phyloP scores from a whole-genome alignment of 1,284 basidiomycete species.

The Caloboletus firmus region DNA sequence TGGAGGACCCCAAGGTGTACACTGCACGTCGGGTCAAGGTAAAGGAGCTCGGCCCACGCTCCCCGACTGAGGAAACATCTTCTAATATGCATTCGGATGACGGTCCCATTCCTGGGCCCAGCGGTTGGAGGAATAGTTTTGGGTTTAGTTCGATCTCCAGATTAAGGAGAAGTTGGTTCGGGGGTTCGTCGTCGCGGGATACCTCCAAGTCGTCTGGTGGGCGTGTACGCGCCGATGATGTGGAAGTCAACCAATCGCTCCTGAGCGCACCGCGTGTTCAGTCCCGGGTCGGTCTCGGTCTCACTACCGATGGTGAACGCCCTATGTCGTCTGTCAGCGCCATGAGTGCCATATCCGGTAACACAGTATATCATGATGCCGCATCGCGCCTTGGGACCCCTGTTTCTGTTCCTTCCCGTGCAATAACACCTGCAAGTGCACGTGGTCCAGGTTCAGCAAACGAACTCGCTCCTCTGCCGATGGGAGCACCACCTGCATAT shows the following conservation, averaged over 20 bases:
- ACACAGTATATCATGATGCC: slow-evolving; percentile 62
- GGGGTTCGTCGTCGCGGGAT: slow-evolving; percentile 33
- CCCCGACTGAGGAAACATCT: slow-evolving; percentile 26
- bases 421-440: slow-evolving; percentile 39
- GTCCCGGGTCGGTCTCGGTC: slow-evolving; percentile 32
- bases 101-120: slow-evolving; percentile 28
- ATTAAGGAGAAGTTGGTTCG: slow-evolving; percentile 55
- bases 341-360: slow-evolving; percentile 51
- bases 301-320: slow-evolving; percentile 42
- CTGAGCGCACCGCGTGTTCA: slow-evolving; percentile 30
- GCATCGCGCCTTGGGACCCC: slow-evolving; percentile 51
- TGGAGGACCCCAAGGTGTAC: slow-evolving; percentile 52
- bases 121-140: slow-evolving; percentile 37
- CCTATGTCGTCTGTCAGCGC: slow-evolving; percentile 57
- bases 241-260: slow-evolving; percentile 42
- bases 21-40: slow-evolving; percentile 61
- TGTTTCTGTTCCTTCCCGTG: slow-evolving; percentile 45
- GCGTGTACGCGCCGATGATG: slow-evolving; percentile 42
- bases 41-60: slow-evolving; percentile 42
- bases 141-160: slow-evolving; percentile 45
- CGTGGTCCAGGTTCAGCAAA: slow-evolving; percentile 20
- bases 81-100: slow-evolving; percentile 27
- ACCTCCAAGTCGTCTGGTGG: slow-evolving; percentile 39
- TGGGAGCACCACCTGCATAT: slow-evolving; percentile 39
- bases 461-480: slow-evolving; percentile 17